These are phyloP conservation scores for Malus hybrid DNA, from an alignment of 331 rosid genomes.

Conservation along the genomic window DNA sequence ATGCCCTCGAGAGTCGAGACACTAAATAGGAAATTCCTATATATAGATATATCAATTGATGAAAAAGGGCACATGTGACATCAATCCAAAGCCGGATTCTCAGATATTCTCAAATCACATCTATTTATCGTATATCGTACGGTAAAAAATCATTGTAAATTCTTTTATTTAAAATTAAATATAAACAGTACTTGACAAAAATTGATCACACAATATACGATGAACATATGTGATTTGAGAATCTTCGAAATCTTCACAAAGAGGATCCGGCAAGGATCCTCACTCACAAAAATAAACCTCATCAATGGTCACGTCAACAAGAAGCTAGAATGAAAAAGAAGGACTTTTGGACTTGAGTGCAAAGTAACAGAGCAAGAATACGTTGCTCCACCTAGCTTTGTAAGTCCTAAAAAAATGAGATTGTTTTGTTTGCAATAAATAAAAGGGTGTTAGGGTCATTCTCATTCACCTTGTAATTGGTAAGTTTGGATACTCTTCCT, in stretches of 20 bases:
- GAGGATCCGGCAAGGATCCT: no score
- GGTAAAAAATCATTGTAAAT: fast-evolving
- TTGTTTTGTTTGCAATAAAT: no score
- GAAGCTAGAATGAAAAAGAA: no score
- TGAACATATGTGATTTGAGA: no score
- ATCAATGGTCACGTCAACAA: neutral
- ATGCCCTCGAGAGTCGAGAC: neutral
- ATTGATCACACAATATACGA: fast-evolving
- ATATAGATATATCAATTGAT: neutral
- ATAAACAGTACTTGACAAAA: no score
- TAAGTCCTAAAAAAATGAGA: neutral
- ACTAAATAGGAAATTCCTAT: no score
- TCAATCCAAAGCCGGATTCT: neutral
- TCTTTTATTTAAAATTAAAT: no score
- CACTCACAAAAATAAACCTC: neutral
- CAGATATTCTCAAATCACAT: no score
- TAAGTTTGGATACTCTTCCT: neutral
- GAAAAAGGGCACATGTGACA: neutral
- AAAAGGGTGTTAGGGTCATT: neutral
- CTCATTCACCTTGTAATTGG: neutral
- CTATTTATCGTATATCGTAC: fast-evolving
- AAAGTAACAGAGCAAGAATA: neutral
- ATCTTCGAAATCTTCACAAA: fast-evolving
- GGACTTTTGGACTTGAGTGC: neutral
- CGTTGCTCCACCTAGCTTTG: no score